Conservation (phyloP, 2,329 filamentous ascomycete genomes). For the Penicillium sp. region DNA sequence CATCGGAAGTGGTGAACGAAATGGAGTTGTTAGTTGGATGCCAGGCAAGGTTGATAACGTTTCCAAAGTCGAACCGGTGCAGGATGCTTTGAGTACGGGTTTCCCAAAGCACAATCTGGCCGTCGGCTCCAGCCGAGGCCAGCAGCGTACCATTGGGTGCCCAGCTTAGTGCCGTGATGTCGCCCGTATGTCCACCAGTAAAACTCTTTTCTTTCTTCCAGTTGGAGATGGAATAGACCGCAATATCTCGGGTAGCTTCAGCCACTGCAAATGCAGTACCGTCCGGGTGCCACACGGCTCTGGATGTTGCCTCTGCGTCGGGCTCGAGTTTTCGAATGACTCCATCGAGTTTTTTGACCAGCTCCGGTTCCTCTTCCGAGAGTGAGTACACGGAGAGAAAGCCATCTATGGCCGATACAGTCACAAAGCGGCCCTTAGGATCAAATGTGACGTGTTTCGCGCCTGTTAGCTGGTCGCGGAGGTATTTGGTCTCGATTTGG, state of each 20-base stretch:
- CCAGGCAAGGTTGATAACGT: conserved; percentile 85
- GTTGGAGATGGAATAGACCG: conserved; percentile 83
- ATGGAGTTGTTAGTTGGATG: conserved; percentile 85
- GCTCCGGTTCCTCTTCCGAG: conserved; percentile 72
- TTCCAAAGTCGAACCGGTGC: conserved; percentile 74
- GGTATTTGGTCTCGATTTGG: conserved; percentile 71
- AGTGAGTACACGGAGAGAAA: conserved; percentile 88
- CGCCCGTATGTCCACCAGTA: conserved; percentile 73
- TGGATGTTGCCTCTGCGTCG: conserved; percentile 73
- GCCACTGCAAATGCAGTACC: conserved; percentile 85
- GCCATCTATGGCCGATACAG: conserved; percentile 86
- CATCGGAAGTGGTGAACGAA: conserved; percentile 89
- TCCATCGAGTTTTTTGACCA: conserved; percentile 82
- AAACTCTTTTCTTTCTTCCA: conserved; percentile 87
- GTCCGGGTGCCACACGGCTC: conserved; percentile 88
- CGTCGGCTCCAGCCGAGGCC: conserved; percentile 59
- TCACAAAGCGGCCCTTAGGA: conserved; percentile 70
- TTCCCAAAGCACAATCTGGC: conserved; percentile 71
- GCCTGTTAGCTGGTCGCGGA: conserved; percentile 82
- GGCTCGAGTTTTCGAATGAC: conserved; percentile 77
- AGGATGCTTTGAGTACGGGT: conserved; percentile 81
- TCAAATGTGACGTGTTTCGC: conserved; percentile 93
- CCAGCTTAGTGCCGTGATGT: conserved; percentile 87
- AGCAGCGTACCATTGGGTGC: conserved; percentile 91
- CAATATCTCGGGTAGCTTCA: conserved; percentile 78